Evolutionary conservation across 257 asterid genomes (phyloP).

Genomic region (Scutellaria galericulata): DNA sequence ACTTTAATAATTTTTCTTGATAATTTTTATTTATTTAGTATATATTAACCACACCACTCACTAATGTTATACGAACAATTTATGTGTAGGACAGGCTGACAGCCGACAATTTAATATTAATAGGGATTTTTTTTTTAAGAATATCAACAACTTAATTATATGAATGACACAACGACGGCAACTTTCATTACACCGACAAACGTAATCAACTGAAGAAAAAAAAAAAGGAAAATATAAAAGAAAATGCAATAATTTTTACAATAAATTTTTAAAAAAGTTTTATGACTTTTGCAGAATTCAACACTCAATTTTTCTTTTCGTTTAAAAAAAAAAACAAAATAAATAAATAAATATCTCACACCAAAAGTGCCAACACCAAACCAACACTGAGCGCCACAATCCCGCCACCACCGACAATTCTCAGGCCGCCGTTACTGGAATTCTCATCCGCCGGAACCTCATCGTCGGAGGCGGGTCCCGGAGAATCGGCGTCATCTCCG

Average conservation of each 20-base stretch:
- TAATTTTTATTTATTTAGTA: no score
- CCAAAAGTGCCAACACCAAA: slow-evolving; percentile 28
- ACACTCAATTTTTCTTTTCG: background rate
- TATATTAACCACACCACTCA: no score
- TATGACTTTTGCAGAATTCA: background rate
- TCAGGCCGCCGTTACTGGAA: slow-evolving; percentile 35
- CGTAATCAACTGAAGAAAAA: background rate
- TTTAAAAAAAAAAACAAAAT: background rate
- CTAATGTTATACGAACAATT: no score
- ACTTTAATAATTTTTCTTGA: no score
- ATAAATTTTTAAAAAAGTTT: background rate
- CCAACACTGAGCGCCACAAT: slow-evolving; percentile 24
- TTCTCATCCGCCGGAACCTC: slow-evolving; percentile 53
- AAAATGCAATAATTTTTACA: background rate
- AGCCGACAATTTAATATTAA: no score
- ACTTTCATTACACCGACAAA: background rate
- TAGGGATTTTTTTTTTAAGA: no score
- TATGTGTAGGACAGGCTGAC: no score
- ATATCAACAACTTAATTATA: no score
- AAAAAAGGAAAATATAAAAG: background rate
- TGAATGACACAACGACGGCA: no score
- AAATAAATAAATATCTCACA: background rate
- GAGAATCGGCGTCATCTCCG: slow-evolving; percentile 40
- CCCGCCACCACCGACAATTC: slow-evolving; percentile 33
- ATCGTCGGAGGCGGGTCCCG: slow-evolving; percentile 46